phyloP scores from a whole-genome alignment of 192 early-diverging fungal genomes.

The Pecoramyces ruminantium region DNA sequence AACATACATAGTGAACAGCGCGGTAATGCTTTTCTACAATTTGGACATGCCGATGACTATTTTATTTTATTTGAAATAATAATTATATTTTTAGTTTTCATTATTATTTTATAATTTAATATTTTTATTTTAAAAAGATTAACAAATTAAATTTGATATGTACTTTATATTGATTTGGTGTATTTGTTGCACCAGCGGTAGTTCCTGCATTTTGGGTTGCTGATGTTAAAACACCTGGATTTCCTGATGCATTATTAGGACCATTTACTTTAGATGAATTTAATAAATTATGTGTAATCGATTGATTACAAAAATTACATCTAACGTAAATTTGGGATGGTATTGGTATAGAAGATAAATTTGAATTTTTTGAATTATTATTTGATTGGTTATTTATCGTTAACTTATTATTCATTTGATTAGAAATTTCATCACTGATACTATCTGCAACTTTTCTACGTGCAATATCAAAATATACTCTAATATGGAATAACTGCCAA shows the following conservation, averaged over 20 bases:
- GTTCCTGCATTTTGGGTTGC: background rate
- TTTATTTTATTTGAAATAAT: background rate
- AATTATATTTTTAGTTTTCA: background rate
- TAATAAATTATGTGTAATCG: constrained; percentile 29
- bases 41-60: constrained; percentile 39
- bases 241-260: background rate
- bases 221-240: background rate
- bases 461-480: constrained; percentile 82
- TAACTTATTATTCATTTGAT: background rate
- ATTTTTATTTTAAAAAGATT: background rate
- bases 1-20: constrained; percentile 47
- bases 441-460: constrained; percentile 41
- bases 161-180: background rate
- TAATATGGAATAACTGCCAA: constrained; percentile 69
- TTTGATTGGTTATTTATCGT: constrained; percentile 1
- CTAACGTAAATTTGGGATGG: constrained; percentile 65
- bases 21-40: constrained; percentile 40
- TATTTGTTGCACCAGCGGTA: background rate
- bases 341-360: constrained; percentile 3
- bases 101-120: background rate
- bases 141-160: too few species aligned
- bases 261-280: constrained; percentile 16
- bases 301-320: constrained; percentile 73
- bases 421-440: constrained; percentile 30
- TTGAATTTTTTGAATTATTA: constrained; percentile 1